Percentiles rank a stretch among this genome's conserved stretches.
These are phyloP conservation scores for Solanum raphanifolium DNA, from an alignment of 257 asterid species.

Conservation along the genomic window DNA sequence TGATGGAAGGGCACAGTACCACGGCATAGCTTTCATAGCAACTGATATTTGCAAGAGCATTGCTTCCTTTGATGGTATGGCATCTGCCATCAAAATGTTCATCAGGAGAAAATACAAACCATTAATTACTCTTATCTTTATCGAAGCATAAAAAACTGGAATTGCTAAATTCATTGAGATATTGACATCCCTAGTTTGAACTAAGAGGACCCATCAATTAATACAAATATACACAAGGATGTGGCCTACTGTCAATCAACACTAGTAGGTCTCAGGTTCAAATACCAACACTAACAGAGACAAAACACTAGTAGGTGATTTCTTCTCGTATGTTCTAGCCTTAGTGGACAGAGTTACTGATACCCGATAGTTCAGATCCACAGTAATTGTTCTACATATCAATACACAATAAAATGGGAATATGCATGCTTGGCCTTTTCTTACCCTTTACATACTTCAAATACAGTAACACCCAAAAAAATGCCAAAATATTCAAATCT, in stretches of 20 bases:
- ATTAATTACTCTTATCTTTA: background rate
- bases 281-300: background rate
- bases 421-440: background rate
- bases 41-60: conserved; percentile 68
- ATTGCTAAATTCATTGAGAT: background rate
- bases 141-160: background rate
- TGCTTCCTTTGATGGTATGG: conserved; percentile 47
- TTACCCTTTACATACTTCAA: background rate
- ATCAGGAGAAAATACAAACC: conserved; percentile 2
- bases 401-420: background rate
- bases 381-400: background rate
- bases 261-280: background rate
- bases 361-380: background rate
- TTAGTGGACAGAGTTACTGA: background rate
- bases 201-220: background rate
- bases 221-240: background rate
- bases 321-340: background rate
- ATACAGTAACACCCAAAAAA: background rate
- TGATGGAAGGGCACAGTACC: conserved; percentile 56
- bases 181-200: background rate
- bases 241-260: background rate
- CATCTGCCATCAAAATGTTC: conserved; percentile 28
- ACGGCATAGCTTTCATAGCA: conserved; percentile 52
- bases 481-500: background rate
- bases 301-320: background rate